These are phyloP conservation scores for Fusarium sulawesiense DNA, from an alignment of 2,329 filamentous ascomycete genomes.

Conservation along the genomic window DNA sequence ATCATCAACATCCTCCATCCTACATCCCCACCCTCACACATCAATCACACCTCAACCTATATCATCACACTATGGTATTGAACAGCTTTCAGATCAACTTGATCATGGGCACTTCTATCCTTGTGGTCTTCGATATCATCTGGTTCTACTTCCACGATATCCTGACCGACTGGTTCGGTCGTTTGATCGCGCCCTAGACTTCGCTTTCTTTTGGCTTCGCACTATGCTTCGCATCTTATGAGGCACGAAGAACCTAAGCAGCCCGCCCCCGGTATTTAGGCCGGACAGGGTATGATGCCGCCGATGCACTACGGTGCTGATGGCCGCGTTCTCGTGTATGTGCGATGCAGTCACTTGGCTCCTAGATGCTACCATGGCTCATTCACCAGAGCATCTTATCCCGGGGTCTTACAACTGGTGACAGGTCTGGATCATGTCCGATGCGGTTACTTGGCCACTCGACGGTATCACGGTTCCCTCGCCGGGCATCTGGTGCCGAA, in stretches of 20 bases:
- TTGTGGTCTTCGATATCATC: neutral
- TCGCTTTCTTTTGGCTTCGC: neutral
- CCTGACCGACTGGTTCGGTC: neutral
- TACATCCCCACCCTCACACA: too few species aligned
- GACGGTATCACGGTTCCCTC: too few species aligned
- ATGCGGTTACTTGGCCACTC: too few species aligned
- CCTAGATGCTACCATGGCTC: too few species aligned
- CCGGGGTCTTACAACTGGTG: too few species aligned
- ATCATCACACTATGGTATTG: neutral
- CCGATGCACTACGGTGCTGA: too few species aligned
- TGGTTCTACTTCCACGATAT: neutral
- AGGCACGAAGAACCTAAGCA: too few species aligned
- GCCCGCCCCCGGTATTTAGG: fast-evolving
- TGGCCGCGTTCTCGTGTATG: fast-evolving
- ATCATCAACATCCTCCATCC: neutral
- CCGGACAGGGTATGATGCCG: fast-evolving
- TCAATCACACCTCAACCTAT: neutral
- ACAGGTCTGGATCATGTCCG: too few species aligned
- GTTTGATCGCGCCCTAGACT: neutral
- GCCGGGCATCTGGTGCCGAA: too few species aligned
- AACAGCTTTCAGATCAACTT: fast-evolving
- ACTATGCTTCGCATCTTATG: too few species aligned
- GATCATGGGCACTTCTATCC: neutral
- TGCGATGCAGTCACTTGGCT: too few species aligned
- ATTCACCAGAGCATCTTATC: too few species aligned